Percentiles rank a stretch among this genome's conserved stretches.
Evolutionary conservation across 1,284 basidiomycete species (phyloP).

Genomic region (Marasmius tenuissimus): DNA sequence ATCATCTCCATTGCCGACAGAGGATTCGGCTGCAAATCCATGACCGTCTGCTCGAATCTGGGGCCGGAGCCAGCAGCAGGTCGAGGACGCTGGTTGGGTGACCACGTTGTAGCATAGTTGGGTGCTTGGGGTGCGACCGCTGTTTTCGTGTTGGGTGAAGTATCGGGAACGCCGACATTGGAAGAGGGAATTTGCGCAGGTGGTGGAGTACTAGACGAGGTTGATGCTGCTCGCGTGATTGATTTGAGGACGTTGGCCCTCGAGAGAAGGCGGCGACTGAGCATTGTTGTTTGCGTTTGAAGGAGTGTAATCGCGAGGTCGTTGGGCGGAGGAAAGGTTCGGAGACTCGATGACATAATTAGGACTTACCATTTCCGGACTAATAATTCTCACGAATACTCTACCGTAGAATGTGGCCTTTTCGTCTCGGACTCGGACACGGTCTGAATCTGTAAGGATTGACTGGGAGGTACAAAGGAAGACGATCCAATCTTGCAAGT

Average conservation of each 20-base stretch:
- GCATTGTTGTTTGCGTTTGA: constrained; percentile 6
- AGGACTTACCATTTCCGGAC: no score
- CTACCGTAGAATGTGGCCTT: no score
- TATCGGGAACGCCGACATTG: background rate
- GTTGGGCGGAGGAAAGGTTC: background rate
- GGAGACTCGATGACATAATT: background rate
- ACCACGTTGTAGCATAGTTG: constrained; percentile 78
- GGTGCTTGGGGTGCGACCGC: constrained; percentile 62
- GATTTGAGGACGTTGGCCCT: background rate
- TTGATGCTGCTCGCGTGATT: constrained; percentile 11
- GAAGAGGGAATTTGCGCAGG: no score
- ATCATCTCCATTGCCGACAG: constrained; percentile 91
- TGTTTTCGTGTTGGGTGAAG: constrained; percentile 5
- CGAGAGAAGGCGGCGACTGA: constrained; percentile 7
- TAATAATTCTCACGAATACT: no score
- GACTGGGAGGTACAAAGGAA: no score
- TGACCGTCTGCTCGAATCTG: constrained; percentile 89
- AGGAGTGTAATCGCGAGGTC: background rate
- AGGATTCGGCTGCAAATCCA: constrained; percentile 89
- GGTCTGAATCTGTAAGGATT: no score
- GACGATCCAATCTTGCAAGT: no score
- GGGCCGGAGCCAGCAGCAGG: constrained; percentile 59
- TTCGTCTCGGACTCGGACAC: no score
- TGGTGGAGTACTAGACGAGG: background rate
- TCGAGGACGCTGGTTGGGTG: constrained; percentile 67